These are phyloP conservation scores for Amanita pallidorosea DNA, from an alignment of 768 basidiomycete species.

Conservation along the genomic window DNA sequence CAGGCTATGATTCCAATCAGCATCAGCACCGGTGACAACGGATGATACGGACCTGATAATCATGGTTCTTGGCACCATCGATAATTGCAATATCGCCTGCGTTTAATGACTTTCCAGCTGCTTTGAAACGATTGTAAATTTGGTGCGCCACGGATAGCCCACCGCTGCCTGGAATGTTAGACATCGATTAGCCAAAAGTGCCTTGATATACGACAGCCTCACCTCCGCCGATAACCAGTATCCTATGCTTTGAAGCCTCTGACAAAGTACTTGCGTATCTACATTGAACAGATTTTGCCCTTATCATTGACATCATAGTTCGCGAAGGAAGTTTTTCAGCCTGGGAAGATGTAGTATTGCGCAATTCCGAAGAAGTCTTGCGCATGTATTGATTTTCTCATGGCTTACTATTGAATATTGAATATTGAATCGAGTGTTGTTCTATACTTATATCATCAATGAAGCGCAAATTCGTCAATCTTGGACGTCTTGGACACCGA, in stretches of 20 bases:
- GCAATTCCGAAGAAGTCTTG: constrained; percentile 3
- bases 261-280: constrained; percentile 26
- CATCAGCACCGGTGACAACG: constrained; percentile 4
- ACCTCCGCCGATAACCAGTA: constrained; percentile 87
- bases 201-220: constrained; percentile 13
- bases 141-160: constrained; percentile 83
- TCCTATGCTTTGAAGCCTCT: constrained; percentile 55
- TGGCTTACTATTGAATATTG: too few species aligned
- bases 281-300: constrained; percentile 8
- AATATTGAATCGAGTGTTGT: too few species aligned
- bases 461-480: too few species aligned
- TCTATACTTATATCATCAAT: too few species aligned
- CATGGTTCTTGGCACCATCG: constrained; percentile 72
- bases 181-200: background rate
- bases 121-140: constrained; percentile 70
- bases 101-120: constrained; percentile 55
- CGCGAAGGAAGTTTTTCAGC: background rate
- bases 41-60: constrained; percentile 57
- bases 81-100: constrained; percentile 78
- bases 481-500: too few species aligned
- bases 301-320: constrained; percentile 5
- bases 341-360: background rate
- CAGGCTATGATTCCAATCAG: constrained; percentile 43
- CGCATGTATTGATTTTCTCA: too few species aligned
- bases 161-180: constrained; percentile 47